phyloP scores from a whole-genome alignment of 2,329 filamentous ascomycete species.

The Lojkania enalia region DNA sequence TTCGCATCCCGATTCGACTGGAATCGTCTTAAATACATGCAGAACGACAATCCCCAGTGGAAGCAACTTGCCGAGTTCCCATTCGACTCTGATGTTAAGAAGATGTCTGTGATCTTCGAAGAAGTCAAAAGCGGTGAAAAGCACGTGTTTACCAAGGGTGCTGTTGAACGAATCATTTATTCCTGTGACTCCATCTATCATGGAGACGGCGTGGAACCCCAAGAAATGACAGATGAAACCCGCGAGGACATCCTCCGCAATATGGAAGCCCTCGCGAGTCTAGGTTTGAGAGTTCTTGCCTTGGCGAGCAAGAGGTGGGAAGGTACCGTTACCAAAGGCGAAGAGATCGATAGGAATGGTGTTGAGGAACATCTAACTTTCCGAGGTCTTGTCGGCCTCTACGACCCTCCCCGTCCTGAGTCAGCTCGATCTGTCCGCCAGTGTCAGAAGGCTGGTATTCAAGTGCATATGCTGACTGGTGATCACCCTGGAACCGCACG shows the following conservation, averaged over 20 bases:
- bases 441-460: slow-evolving; percentile 52
- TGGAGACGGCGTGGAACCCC: slow-evolving; percentile 45
- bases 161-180: slow-evolving; percentile 69
- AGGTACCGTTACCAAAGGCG: slow-evolving; percentile 48
- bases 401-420: slow-evolving; percentile 82
- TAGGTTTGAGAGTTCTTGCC: slow-evolving; percentile 70
- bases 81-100: slow-evolving; percentile 75
- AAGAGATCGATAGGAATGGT: slow-evolving; percentile 58
- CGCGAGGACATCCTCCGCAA: slow-evolving; percentile 63
- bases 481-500: slow-evolving; percentile 52
- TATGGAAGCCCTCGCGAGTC: slow-evolving; percentile 68
- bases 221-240: slow-evolving; percentile 56
- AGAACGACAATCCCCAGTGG: slow-evolving; percentile 37
- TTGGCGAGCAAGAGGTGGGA: slow-evolving; percentile 58
- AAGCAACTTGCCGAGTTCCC: slow-evolving; percentile 65
- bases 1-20: slow-evolving; percentile 70
- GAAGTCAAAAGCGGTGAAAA: slow-evolving; percentile 46
- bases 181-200: slow-evolving; percentile 60
- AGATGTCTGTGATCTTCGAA: slow-evolving; percentile 72
- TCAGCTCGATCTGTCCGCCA: slow-evolving; percentile 60
- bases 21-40: slow-evolving; percentile 58
- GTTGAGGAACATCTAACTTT: slow-evolving; percentile 73
- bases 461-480: slow-evolving; percentile 55
- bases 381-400: slow-evolving; percentile 78
- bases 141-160: slow-evolving; percentile 64